Base-by-base conservation (phyloP, 208 protist species). In the Acanthamoeba culbertsoni region DNA sequence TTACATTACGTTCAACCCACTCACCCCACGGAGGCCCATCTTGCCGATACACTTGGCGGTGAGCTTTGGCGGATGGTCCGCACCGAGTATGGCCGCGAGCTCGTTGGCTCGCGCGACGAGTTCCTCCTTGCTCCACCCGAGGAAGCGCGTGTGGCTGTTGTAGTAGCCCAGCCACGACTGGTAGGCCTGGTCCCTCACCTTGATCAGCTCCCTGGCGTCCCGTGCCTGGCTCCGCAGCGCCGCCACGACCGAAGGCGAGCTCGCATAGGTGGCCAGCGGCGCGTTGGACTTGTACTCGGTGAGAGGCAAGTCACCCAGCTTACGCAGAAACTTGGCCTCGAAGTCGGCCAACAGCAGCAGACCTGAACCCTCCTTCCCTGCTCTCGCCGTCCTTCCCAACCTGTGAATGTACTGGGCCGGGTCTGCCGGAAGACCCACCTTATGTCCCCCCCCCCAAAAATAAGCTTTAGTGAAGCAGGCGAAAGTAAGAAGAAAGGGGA, bases 131-230 rank as follows among this genome's bases (percentile, higher is more conserved):
- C 6, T 23, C 71, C 71, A 82, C 18, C 37, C 26, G 45, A 82
- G 45, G n/a, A 37, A 55, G 42, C 23, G n/a, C 42, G 14, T 18
- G 71, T 82, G 71, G 43, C 43, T 20, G 71, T 82, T 82, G 71
- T 82, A 82, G 42, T 55, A 82, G 42, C 71, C 71, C 6, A 82
- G 71, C 71, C 71, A 82, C 43, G 71, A 82, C 28, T 82, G 71
- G 45, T 82, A 82, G n/a, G 71, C 71, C 42, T 48, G 42, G 10
- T 1, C 23, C 42, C 28, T 35, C 12, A 20, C 20, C 20, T 53
- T 7, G 42, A 55, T 12, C 20, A 82, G 71, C 71, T 82, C 6
- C 6, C 20, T 1, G 16, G 3, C 12, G 5, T 43, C 42, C 10
- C 42, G 71, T 10, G 42, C 71, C 45, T 82, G 40, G 28, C 71